Base-by-base conservation (phyloP, 306 rosid genomes). In the Elaeagnus macrophylla region DNA sequence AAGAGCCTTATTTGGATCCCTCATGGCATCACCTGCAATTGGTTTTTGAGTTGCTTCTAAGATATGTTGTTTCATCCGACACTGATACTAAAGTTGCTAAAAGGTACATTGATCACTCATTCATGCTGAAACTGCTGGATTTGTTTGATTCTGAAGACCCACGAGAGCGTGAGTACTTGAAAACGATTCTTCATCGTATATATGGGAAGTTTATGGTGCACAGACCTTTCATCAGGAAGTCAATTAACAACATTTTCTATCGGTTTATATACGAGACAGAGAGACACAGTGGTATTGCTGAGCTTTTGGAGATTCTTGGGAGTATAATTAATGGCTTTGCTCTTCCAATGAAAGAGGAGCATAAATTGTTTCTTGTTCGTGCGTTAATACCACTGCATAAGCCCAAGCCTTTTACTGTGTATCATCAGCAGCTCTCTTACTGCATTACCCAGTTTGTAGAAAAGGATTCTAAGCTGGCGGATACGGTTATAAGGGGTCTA, bases 121-220 rank as follows among this genome's bases (percentile, higher is more conserved):
- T 91, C 37, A 96, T 91, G 64, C 65, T 91, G 51, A 91, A 84
- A 62, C 67, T 91, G 14, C 82, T 91, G 44, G 96, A 91, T 73
- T 79, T 91, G 72, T 87, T 91, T 44, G 95, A 82, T 47, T 68
- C 99, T 6, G 99, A 87, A 72, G 99, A 91, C 55, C 96, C 87
- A 0, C 74, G 96, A 0, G 99, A 91, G 77, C 81, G 99, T 12
- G 99, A 91, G 65, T 91, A 91, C 70, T 73, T 91, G 89, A 91
- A 91, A 65, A 91, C 93, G 46, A 91, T 91, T 54, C 80, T 91
- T 50, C 99, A 91, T 53, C 91, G 99, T 37, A 75, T 91, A 65
- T 91, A 91, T 53, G 99, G 99, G 5, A 91, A 87, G 62, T 91
- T 91, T 77, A 91, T 91, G 99, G 99, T 91, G 61, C 99, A 91